Evolutionary conservation across 345 rosid genomes (phyloP).

Genomic region (Psidium friedrichsthalianum): DNA sequence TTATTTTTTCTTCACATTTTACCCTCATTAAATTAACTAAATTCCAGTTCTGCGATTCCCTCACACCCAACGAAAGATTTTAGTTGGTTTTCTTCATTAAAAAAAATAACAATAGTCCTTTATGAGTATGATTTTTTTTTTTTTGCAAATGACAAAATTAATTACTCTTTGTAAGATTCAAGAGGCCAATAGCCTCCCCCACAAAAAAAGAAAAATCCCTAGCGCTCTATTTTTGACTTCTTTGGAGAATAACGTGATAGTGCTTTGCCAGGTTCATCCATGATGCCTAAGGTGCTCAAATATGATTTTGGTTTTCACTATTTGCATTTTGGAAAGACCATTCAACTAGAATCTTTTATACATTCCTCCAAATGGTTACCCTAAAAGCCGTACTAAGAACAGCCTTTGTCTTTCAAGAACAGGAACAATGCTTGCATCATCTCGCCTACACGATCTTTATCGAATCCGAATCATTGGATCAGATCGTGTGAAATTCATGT

Average conservation of each 20-base stretch:
- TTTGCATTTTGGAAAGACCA: neutral
- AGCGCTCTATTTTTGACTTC: no score
- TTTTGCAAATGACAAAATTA: neutral
- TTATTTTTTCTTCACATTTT: neutral
- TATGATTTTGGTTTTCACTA: neutral
- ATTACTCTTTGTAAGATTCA: no score
- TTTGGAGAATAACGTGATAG: no score
- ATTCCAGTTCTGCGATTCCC: neutral
- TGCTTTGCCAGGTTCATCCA: no score
- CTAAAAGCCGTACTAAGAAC: neutral
- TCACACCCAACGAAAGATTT: neutral
- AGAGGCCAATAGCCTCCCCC: no score
- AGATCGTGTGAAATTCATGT: neutral
- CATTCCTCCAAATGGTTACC: neutral
- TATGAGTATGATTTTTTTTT: neutral
- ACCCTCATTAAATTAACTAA: neutral
- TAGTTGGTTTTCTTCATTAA: neutral
- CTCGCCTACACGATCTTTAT: neutral
- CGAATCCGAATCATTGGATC: neutral
- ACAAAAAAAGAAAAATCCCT: no score
- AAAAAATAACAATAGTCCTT: neutral
- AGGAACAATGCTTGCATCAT: accelerated
- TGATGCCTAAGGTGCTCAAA: no score
- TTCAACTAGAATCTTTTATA: neutral
- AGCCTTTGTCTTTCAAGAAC: neutral